These are phyloP conservation scores for Leccinum cinnamomeum DNA, from an alignment of 1,284 basidiomycete genomes.

Conservation along the genomic window DNA sequence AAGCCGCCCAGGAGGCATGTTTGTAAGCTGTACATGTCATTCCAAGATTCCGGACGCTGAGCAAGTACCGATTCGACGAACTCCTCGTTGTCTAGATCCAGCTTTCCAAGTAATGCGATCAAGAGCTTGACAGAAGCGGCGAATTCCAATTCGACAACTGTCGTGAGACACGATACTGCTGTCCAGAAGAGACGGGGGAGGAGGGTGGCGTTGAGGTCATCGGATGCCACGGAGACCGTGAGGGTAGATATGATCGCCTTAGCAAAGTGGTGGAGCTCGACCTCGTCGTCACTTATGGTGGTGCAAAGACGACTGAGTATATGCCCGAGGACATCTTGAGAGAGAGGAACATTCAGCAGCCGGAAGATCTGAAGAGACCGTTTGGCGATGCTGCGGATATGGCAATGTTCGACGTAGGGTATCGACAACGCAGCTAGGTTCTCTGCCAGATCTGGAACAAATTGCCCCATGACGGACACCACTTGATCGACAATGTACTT, in stretches of 20 bases:
- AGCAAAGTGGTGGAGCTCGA: slow-evolving; percentile 77
- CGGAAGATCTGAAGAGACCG: slow-evolving; percentile 91
- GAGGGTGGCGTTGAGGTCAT: slow-evolving; percentile 58
- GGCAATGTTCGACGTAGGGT: slow-evolving; percentile 85
- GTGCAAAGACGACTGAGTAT: slow-evolving; percentile 84
- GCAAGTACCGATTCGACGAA: slow-evolving; percentile 64
- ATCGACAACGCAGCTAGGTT: slow-evolving; percentile 83
- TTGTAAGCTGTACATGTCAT: slow-evolving; percentile 66
- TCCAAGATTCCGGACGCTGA: slow-evolving; percentile 76
- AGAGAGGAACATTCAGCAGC: slow-evolving; percentile 74
- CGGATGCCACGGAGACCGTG: slow-evolving; percentile 60
- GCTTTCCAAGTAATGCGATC: slow-evolving; percentile 64
- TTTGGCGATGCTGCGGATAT: slow-evolving; percentile 84
- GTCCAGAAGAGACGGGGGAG: slow-evolving; percentile 91
- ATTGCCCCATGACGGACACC: slow-evolving; percentile 67
- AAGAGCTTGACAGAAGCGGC: slow-evolving; percentile 68
- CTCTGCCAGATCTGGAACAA: slow-evolving; percentile 60
- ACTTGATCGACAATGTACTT: slow-evolving; percentile 65
- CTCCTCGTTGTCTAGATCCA: slow-evolving; percentile 71
- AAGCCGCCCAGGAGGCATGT: slow-evolving; percentile 78
- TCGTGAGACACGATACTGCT: slow-evolving; percentile 78
- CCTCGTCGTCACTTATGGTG: slow-evolving; percentile 75
- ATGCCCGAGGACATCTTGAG: slow-evolving; percentile 73
- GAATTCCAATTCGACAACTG: slow-evolving; percentile 84
- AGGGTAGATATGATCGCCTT: slow-evolving; percentile 84